Evolutionary conservation across 2,329 filamentous ascomycete genomes (phyloP).

Genomic region (Fusarium tricinctum): DNA sequence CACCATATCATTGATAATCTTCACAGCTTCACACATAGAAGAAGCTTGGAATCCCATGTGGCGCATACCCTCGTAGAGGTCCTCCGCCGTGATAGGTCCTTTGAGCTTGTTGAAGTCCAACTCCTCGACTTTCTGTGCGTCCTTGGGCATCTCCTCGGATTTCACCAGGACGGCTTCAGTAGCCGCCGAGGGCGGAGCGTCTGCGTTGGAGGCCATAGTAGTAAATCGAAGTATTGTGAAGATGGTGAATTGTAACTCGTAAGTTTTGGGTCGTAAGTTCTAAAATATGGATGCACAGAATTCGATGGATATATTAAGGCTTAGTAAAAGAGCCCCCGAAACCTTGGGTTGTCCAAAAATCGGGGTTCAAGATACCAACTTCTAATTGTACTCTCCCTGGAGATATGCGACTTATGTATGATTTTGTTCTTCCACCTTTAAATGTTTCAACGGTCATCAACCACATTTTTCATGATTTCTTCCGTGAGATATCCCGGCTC

Average conservation of each 20-base stretch:
- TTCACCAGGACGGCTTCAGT: constrained; percentile 87
- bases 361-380: background rate
- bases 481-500: constrained; percentile 32
- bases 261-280: constrained; percentile 15
- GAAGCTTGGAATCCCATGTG: constrained; percentile 82
- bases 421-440: background rate
- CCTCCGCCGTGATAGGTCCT: constrained; percentile 84
- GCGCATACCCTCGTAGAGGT: constrained; percentile 84
- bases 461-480: constrained; percentile 39
- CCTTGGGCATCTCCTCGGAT: constrained; percentile 84
- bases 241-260: constrained; percentile 2
- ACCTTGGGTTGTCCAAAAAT: background rate
- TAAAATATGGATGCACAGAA: constrained; percentile 17
- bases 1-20: constrained; percentile 97
- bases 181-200: constrained; percentile 70
- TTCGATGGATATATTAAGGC: background rate
- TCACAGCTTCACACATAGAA: constrained; percentile 86
- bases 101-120: constrained; percentile 91
- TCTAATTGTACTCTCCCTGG: background rate
- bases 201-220: constrained; percentile 52
- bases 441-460: background rate
- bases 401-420: background rate
- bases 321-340: constrained; percentile 1
- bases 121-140: constrained; percentile 85
- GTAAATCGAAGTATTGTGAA: background rate